Conservation (phyloP, 192 early-diverging fungal genomes). For the Coemansia reversa region DNA sequence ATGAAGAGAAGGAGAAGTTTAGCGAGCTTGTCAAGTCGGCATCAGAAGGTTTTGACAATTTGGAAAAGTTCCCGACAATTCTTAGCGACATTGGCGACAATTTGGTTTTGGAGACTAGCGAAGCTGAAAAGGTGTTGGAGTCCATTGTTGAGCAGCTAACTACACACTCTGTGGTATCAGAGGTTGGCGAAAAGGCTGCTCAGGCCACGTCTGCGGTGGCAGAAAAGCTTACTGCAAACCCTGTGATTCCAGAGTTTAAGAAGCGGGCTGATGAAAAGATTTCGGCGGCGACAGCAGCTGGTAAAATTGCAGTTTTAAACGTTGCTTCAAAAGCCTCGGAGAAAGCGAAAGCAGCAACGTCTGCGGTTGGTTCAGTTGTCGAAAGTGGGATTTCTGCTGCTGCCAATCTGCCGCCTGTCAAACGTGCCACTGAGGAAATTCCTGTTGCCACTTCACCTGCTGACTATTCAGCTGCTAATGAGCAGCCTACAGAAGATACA, state of each 20-base stretch:
- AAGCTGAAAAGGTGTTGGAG: background rate
- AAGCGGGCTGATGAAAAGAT: background rate
- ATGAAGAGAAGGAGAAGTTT: conserved; percentile 30
- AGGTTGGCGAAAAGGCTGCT: background rate
- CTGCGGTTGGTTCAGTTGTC: conserved; percentile 3
- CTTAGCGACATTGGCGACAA: conserved; percentile 24
- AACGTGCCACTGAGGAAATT: conserved; percentile 1
- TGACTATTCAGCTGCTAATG: background rate
- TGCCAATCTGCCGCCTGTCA: conserved; percentile 3
- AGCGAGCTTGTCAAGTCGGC: conserved; percentile 39
- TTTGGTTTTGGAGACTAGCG: background rate
- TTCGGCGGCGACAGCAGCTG: background rate
- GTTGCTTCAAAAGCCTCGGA: conserved; percentile 1
- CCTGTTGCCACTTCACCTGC: background rate
- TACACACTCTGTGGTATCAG: conserved; percentile 3
- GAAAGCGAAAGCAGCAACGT: conserved; percentile 2
- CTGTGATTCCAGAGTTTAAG: conserved; percentile 1
- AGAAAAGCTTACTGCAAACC: conserved; percentile 1
- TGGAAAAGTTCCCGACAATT: conserved; percentile 41
- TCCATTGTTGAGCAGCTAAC: background rate
- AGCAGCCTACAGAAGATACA: background rate
- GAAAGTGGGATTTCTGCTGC: conserved; percentile 1
- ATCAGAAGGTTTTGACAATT: conserved; percentile 20
- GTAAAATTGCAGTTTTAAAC: background rate
- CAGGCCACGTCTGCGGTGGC: background rate